Percentiles rank a stretch among this genome's conserved stretches.
These are phyloP conservation scores for Botrytis sinoallii DNA, from an alignment of 2,329 filamentous ascomycete species.

Conservation along the genomic window DNA sequence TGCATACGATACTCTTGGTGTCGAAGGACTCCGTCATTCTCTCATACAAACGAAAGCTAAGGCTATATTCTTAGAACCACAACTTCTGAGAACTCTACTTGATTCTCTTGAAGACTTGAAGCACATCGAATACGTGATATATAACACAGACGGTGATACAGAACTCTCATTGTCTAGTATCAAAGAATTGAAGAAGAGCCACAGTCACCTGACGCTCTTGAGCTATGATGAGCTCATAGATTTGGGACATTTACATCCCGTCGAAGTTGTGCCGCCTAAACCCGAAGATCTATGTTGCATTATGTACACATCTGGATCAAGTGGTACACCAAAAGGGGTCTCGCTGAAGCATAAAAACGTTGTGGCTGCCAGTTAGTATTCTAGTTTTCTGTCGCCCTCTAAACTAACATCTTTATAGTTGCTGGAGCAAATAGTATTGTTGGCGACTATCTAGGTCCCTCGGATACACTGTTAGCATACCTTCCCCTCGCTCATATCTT, in stretches of 20 bases:
- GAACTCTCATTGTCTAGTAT: conserved; percentile 42
- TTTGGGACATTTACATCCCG: conserved; percentile 57
- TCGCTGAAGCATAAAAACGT: conserved; percentile 81
- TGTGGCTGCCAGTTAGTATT: conserved; percentile 66
- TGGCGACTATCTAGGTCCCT: conserved; percentile 71
- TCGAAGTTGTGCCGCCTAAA: conserved; percentile 67
- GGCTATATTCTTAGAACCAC: conserved; percentile 84
- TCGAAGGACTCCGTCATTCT: conserved; percentile 81
- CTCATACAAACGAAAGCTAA: conserved; percentile 75
- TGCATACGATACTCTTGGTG: conserved; percentile 88
- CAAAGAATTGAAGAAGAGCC: conserved; percentile 53
- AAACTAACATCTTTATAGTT: conserved; percentile 46
- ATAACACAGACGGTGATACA: conserved; percentile 57
- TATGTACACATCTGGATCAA: conserved; percentile 87
- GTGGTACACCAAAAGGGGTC: conserved; percentile 86
- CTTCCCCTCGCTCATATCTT: conserved; percentile 94
- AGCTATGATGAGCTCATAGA: conserved; percentile 54
- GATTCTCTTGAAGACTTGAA: conserved; percentile 55
- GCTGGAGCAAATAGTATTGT: conserved; percentile 79
- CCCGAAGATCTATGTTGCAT: conserved; percentile 79
- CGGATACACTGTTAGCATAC: conserved; percentile 82
- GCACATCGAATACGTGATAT: conserved; percentile 58
- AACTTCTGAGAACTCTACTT: conserved; percentile 61
- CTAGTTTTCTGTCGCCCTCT: not conserved
- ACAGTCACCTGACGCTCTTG: conserved; percentile 52